These are phyloP conservation scores for Conticribra weissflogii DNA, from an alignment of 108 stramenopile genomes.

Conservation along the genomic window DNA sequence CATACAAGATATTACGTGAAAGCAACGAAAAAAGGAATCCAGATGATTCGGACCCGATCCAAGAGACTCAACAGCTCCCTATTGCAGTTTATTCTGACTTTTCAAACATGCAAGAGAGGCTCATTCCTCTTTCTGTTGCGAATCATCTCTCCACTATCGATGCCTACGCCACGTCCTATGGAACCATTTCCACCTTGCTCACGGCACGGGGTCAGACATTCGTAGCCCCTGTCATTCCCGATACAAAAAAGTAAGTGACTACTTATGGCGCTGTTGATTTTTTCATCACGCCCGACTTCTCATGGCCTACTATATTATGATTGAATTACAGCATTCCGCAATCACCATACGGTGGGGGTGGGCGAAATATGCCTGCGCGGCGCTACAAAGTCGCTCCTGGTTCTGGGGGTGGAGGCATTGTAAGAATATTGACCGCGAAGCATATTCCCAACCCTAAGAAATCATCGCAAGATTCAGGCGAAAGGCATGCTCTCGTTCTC, in stretches of 20 bases:
- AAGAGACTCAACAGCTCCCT: constrained; percentile 45
- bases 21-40: too few species aligned
- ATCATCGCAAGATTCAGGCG: constrained; percentile 15
- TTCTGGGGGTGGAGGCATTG: constrained; percentile 53
- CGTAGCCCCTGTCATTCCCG: constrained; percentile 56
- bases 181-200: constrained; percentile 47
- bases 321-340: background rate
- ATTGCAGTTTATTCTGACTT: constrained; percentile 77
- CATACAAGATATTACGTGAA: too few species aligned
- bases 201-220: constrained; percentile 67
- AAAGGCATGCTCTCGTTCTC: constrained; percentile 60
- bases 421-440: constrained; percentile 54
- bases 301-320: background rate
- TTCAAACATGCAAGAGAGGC: constrained; percentile 62
- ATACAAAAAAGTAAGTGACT: constrained; percentile 6
- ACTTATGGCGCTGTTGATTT: background rate
- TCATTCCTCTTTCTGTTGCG: constrained; percentile 44
- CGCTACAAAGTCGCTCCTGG: constrained; percentile 72
- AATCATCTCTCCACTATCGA: constrained; percentile 42
- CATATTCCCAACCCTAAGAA: constrained; percentile 52
- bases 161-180: constrained; percentile 56
- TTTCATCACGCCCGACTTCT: background rate
- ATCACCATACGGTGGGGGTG: constrained; percentile 45
- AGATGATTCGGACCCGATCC: too few species aligned
- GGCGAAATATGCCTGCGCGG: constrained; percentile 62